These are phyloP conservation scores for Citrus cavaleriei DNA, from an alignment of 345 rosid species.

Conservation along the genomic window DNA sequence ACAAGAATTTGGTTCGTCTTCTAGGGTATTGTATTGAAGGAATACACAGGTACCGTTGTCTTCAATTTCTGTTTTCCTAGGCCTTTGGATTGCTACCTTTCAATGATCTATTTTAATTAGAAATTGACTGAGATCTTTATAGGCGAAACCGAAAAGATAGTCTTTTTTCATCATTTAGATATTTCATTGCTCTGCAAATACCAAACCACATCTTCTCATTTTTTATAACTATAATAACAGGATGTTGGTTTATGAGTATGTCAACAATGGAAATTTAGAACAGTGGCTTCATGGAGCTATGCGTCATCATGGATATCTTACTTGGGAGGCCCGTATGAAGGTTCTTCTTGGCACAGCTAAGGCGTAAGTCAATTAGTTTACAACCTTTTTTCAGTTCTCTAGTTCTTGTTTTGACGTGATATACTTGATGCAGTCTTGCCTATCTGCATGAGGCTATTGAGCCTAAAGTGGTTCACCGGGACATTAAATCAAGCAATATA, in stretches of 20 bases:
- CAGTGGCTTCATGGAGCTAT: conserved; percentile 90
- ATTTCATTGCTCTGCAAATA: background rate
- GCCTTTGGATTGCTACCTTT: background rate
- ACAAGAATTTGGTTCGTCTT: conserved; percentile 82
- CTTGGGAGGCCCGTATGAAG: conserved; percentile 86
- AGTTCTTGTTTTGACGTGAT: conserved; percentile 7
- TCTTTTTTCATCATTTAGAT: background rate
- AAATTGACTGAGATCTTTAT: background rate
- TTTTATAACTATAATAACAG: conserved; percentile 22
- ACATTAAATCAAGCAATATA: conserved; percentile 95
- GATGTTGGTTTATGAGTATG: conserved; percentile 77
- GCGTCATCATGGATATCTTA: conserved; percentile 77
- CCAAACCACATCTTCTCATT: background rate
- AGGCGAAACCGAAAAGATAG: background rate
- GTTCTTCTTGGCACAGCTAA: conserved; percentile 78
- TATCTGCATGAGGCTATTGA: conserved; percentile 98
- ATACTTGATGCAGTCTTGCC: conserved; percentile 67
- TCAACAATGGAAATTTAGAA: conserved; percentile 80
- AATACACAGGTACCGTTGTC: conserved; percentile 50
- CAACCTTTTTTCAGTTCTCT: conserved; percentile 4
- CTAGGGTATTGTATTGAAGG: conserved; percentile 83
- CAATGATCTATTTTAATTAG: background rate
- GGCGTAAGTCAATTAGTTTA: conserved; percentile 51
- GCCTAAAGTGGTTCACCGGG: conserved; percentile 99
- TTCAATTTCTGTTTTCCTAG: background rate